Percentiles rank a stretch among this genome's conserved stretches.
phyloP scores from a whole-genome alignment of 306 rosid species.

The Sphenostylis stenocarpa region DNA sequence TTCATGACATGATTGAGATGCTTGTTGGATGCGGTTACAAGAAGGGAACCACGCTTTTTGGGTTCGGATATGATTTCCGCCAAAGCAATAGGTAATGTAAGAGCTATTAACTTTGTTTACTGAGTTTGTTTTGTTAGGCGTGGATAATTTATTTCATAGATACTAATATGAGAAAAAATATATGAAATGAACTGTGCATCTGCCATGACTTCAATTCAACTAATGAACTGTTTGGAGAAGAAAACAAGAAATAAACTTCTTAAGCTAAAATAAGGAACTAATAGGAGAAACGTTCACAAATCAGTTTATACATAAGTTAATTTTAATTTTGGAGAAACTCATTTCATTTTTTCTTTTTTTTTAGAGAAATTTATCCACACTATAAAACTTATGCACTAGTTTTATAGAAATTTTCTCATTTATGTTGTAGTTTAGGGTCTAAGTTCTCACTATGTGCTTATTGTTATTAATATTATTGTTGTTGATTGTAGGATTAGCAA shows the following conservation, averaged over 20 bases:
- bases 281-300: no score
- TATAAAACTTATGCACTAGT: no score
- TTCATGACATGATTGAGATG: conserved; percentile 89
- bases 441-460: conserved; percentile 12
- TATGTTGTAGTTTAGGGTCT: background rate
- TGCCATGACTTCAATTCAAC: background rate
- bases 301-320: no score
- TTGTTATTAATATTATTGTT: background rate
- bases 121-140: background rate
- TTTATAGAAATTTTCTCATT: background rate
- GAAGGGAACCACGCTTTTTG: conserved; percentile 93
- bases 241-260: no score
- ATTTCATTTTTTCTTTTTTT: no score
- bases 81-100: conserved; percentile 81
- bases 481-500: conserved; percentile 64
- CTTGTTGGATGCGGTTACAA: conserved; percentile 78
- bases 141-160: no score
- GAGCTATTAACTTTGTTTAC: background rate
- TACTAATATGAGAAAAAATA: no score
- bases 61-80: conserved; percentile 92
- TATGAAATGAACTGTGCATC: background rate
- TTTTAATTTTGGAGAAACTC: no score
- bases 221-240: background rate
- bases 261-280: no score
- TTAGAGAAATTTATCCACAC: no score